Percentiles rank a stretch among this genome's conserved stretches.
These are phyloP conservation scores for Phytophthora citrophthora DNA, from an alignment of 352 stramenopile species.

Conservation along the genomic window DNA sequence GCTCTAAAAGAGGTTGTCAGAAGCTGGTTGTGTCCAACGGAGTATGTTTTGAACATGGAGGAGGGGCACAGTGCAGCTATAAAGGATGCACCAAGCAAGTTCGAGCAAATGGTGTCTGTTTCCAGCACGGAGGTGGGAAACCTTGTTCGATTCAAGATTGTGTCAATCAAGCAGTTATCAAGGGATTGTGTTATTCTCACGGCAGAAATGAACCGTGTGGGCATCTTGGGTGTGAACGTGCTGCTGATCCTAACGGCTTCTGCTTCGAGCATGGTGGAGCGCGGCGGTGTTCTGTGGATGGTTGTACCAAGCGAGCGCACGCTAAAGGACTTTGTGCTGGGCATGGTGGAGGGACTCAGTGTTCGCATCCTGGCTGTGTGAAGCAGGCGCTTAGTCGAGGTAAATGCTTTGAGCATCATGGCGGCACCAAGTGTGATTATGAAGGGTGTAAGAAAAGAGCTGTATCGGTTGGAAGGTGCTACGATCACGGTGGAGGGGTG, in stretches of 20 bases:
- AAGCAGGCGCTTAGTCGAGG: slow-evolving; percentile 55
- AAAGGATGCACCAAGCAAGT: slow-evolving; percentile 64
- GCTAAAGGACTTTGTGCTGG: slow-evolving; percentile 57
- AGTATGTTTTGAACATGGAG: slow-evolving; percentile 65
- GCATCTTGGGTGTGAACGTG: not conserved
- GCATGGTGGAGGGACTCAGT: slow-evolving; percentile 52
- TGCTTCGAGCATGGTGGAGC: slow-evolving; percentile 78
- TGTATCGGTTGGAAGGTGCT: slow-evolving; percentile 17
- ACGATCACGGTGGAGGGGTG: slow-evolving; percentile 9
- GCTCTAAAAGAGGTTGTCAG: slow-evolving; percentile 53
- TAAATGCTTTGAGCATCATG: slow-evolving; percentile 62
- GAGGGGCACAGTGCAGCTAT: slow-evolving; percentile 52
- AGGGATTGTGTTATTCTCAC: slow-evolving; percentile 3
- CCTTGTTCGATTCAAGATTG: slow-evolving; percentile 1
- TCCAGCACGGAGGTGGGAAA: slow-evolving; percentile 4
- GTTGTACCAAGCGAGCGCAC: slow-evolving; percentile 58
- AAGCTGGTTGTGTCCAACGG: slow-evolving; percentile 64
- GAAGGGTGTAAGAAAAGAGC: slow-evolving; percentile 36
- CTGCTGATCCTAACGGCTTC: slow-evolving; percentile 49
- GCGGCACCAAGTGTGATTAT: slow-evolving; percentile 51
- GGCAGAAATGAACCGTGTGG: not conserved
- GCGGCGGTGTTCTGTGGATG: slow-evolving; percentile 59
- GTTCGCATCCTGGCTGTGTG: slow-evolving; percentile 40
- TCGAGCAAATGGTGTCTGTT: not conserved
- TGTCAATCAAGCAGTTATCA: slow-evolving; percentile 1